Percentiles rank a stretch among this genome's conserved stretches.
Evolutionary conservation across 2,329 filamentous ascomycete genomes (phyloP).

Genomic region (Colletotrichum gloeosporioides): DNA sequence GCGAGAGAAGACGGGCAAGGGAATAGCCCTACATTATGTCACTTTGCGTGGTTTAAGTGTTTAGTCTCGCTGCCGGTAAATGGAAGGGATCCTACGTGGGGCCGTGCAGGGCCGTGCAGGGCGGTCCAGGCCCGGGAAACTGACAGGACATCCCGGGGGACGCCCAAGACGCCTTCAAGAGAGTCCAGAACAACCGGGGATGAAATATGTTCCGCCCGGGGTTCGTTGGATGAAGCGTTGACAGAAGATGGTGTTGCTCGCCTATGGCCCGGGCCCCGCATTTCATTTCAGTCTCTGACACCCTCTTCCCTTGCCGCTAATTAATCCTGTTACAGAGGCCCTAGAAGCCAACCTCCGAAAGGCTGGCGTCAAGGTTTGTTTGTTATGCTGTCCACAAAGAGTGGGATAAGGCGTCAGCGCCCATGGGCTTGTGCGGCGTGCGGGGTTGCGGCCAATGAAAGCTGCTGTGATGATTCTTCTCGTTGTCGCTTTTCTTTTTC

Average conservation of each 20-base stretch:
- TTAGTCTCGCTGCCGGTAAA: background rate
- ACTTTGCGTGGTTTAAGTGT: background rate
- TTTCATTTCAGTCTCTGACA: background rate
- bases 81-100: slow-evolving; percentile 8
- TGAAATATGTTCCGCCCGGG: background rate
- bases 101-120: slow-evolving; percentile 7
- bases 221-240: background rate
- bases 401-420: background rate
- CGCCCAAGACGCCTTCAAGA: background rate
- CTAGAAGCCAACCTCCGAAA: background rate
- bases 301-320: background rate
- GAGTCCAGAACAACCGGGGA: background rate
- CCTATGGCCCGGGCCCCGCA: background rate
- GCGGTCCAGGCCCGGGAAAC: background rate
- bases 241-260: background rate
- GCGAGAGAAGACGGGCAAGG: background rate
- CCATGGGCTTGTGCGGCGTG: background rate
- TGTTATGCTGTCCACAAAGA: background rate
- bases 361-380: background rate
- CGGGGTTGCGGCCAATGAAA: background rate
- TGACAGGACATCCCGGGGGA: background rate
- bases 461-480: background rate
- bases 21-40: slow-evolving; percentile 7
- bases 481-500: background rate
- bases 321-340: background rate